Evolutionary conservation across 2,329 filamentous ascomycete genomes (phyloP), one percentile per base, ranked within the genome.

Genomic region (Dactylonectria estremocensis): DNA sequence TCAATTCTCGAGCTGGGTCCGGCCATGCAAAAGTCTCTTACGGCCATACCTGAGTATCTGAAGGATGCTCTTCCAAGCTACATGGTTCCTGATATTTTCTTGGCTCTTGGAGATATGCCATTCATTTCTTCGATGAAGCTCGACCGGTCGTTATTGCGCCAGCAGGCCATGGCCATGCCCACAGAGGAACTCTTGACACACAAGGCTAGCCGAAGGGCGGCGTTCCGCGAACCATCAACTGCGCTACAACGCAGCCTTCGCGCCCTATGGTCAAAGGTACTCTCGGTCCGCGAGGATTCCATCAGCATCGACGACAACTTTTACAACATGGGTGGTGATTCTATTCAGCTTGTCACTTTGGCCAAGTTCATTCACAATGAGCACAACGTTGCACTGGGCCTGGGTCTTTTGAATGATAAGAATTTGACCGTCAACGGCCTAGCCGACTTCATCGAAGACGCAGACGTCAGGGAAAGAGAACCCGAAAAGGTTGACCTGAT

Each of bases 201-300:
- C 20, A 46, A 50, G 20, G 45, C 56, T 64, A 59, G 18, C 50
- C 70, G 5, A 56, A 31, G 43, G 64, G 22, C 73, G 70, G 2
- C 67, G 14, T 22, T n/a, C 14, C 20, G 46, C 18, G 48, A 33
- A n/a, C 57, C 46, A 22, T 48, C 50, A 18, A 61, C 57, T 8
- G 22, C 22, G 35, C 40, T 61, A 35, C 43, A 59, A 33, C 22
- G 13, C 13, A 48, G 48, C 11, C 6, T 83, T 13, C 77, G 72
- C 16, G 54, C 64, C 16, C 70, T 80, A 18, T 85, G 83, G 82
- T 74, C 76, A 18, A 45, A 35, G 16, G 35, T 59, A 24, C 45
- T 59, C 1, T 20, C 16, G 71, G 77, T 5, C 72, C 82, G 0
- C 74, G 84, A 5, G 69, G 71, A 7, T 67, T 82, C 6, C 7